Percentiles rank a stretch among this genome's conserved stretches.
These are phyloP conservation scores for Discostella pseudostelligera DNA, from an alignment of 108 stramenopile genomes.

Conservation along the genomic window DNA sequence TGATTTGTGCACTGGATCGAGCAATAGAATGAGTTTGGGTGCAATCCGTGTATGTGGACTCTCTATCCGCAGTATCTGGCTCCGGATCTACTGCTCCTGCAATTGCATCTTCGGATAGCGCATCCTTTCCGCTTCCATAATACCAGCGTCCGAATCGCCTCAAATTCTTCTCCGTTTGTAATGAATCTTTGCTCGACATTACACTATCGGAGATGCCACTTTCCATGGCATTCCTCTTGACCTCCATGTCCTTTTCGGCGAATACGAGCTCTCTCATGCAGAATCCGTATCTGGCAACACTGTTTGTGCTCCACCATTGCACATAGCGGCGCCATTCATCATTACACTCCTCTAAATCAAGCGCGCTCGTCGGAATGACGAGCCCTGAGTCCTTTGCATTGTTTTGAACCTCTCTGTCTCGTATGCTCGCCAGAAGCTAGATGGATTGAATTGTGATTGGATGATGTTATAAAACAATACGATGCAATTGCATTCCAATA, in stretches of 20 bases:
- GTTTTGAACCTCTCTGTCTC: slow-evolving; percentile 8
- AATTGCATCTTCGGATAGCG: background rate
- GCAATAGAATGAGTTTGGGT: too few species aligned
- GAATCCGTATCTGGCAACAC: slow-evolving; percentile 9
- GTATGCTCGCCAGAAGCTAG: slow-evolving; percentile 11
- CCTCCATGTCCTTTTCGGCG: slow-evolving; percentile 3
- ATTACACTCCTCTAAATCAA: background rate
- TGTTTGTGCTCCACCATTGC: slow-evolving; percentile 13
- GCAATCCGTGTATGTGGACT: too few species aligned
- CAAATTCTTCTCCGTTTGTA: slow-evolving; percentile 1
- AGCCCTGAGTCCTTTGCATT: slow-evolving; percentile 11
- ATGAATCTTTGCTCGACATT: slow-evolving; percentile 1
- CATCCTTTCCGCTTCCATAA: background rate
- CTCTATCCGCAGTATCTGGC: too few species aligned
- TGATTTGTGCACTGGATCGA: too few species aligned
- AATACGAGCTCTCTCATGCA: slow-evolving; percentile 11
- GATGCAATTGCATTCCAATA: too few species aligned
- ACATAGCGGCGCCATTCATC: slow-evolving; percentile 16
- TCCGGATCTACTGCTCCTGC: too few species aligned
- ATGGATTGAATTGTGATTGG: background rate
- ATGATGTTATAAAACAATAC: background rate
- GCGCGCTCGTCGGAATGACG: background rate
- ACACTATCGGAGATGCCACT: background rate
- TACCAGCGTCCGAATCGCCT: slow-evolving; percentile 10
- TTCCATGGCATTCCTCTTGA: slow-evolving; percentile 1